Conservation (phyloP, 768 basidiomycete genomes). For the Auriculariales sp. region DNA sequence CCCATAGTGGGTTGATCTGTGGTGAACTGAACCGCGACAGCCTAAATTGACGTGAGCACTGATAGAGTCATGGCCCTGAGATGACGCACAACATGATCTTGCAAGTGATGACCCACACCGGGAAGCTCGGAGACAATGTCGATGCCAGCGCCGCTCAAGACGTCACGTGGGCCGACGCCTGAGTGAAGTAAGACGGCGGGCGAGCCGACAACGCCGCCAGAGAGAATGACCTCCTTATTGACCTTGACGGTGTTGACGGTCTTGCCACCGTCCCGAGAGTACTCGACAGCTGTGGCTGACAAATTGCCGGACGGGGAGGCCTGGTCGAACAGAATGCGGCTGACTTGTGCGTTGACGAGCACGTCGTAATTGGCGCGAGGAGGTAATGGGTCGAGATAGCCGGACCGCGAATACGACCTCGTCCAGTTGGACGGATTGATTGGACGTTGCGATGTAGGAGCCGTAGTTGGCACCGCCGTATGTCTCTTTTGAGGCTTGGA, state of each 20-base stretch:
- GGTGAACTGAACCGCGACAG: not conserved
- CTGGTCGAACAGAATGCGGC: constrained; percentile 31
- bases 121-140: constrained; percentile 23
- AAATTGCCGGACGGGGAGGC: constrained; percentile 18
- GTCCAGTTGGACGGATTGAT: constrained; percentile 54
- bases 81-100: constrained; percentile 32
- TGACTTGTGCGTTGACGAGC: constrained; percentile 44
- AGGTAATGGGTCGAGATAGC: constrained; percentile 51
- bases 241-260: constrained; percentile 31
- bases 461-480: constrained; percentile 36
- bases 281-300: constrained; percentile 33
- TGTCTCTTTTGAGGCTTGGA: constrained; percentile 16
- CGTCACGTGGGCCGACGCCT: constrained; percentile 42
- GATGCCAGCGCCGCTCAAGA: constrained; percentile 32
- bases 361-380: constrained; percentile 50
- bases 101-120: constrained; percentile 46
- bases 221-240: constrained; percentile 42
- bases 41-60: not conserved
- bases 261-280: constrained; percentile 21
- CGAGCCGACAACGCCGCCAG: constrained; percentile 36
- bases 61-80: not conserved
- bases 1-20: constrained; percentile 12
- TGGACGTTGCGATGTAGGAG: constrained; percentile 38
- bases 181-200: constrained; percentile 41
- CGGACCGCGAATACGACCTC: constrained; percentile 48